Conservation (phyloP, 345 rosid genomes). For the Eucalyptus pauciflora region DNA sequence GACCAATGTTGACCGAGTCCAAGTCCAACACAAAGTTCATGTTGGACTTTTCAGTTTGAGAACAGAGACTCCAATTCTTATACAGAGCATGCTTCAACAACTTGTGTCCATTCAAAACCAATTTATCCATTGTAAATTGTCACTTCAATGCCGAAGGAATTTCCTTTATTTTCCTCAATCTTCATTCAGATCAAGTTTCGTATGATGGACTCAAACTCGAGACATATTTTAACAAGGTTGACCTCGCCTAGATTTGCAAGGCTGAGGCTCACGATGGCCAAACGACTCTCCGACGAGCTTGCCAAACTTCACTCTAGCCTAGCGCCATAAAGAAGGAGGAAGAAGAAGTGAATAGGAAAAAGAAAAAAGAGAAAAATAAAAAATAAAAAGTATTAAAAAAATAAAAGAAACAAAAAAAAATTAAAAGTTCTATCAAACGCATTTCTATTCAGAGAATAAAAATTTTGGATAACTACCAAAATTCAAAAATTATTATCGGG, state of each 20-base stretch:
- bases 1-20: rapidly evolving
- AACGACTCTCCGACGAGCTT: rapidly evolving
- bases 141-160: too few species aligned
- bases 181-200: rapidly evolving
- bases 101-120: too few species aligned
- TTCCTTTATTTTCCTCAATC: too few species aligned
- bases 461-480: rapidly evolving
- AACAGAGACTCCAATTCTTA: too few species aligned
- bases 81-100: rapidly evolving
- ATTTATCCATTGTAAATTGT: too few species aligned
- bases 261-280: rapidly evolving
- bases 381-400: too few species aligned
- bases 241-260: rapidly evolving
- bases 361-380: too few species aligned
- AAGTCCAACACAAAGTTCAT: too few species aligned
- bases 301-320: rapidly evolving
- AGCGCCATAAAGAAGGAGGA: rapidly evolving
- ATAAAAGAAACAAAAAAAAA: too few species aligned
- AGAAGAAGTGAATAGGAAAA: rapidly evolving
- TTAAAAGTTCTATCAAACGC: too few species aligned
- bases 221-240: rapidly evolving
- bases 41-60: too few species aligned
- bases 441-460: rapidly evolving
- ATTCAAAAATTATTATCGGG: rapidly evolving
- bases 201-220: rapidly evolving